Percentiles rank a stretch among this genome's conserved stretches.
Conservation (phyloP, 164 flowering plant species). For the Cinnamomum micranthum region DNA sequence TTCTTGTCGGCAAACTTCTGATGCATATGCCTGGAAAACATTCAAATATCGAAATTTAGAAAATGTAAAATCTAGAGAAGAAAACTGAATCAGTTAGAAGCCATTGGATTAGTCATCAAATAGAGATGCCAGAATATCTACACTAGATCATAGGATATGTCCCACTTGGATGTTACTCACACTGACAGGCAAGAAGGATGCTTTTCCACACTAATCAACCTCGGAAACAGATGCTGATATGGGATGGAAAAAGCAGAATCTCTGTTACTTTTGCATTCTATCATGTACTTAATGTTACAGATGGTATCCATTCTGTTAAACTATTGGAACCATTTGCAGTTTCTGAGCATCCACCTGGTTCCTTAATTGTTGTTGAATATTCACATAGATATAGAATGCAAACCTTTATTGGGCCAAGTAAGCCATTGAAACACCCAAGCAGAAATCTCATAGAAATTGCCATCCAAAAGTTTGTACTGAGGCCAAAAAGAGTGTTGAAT, state of each 20-base stretch:
- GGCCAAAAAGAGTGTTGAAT: slow-evolving; percentile 78
- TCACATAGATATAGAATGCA: neutral
- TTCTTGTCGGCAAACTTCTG: slow-evolving; percentile 51
- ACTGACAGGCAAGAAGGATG: no score
- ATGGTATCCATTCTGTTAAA: neutral
- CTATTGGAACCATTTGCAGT: neutral
- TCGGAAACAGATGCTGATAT: neutral
- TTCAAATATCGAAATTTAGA: neutral
- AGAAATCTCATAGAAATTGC: slow-evolving; percentile 65
- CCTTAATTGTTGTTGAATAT: neutral
- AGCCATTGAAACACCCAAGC: slow-evolving; percentile 62
- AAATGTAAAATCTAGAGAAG: no score
- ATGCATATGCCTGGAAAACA: slow-evolving; percentile 55
- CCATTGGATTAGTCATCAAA: no score
- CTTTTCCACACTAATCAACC: neutral
- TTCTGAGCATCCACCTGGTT: neutral
- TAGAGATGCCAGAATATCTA: no score
- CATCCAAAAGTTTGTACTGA: slow-evolving; percentile 76
- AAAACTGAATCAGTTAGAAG: no score
- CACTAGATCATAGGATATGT: no score
- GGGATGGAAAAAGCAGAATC: neutral
- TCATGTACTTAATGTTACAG: neutral
- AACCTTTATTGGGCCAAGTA: slow-evolving; percentile 80
- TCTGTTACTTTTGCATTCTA: neutral
- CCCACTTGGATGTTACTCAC: no score